Evolutionary conservation across 176 grass and related monocot genomes (phyloP).

Genomic region (Tillandsia leiboldiana): DNA sequence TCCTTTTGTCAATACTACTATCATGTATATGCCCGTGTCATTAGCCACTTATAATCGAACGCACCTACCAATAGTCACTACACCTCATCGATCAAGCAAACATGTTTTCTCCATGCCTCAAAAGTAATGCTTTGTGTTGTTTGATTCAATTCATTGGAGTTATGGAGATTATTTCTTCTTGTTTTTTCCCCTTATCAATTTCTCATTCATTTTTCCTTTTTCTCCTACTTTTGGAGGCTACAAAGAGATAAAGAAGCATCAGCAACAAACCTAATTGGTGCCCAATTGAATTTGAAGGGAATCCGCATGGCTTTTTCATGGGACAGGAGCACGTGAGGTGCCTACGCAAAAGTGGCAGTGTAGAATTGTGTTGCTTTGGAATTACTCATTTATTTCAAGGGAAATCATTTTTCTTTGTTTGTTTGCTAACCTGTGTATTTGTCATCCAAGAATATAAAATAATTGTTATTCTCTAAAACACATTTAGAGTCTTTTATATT

Average conservation of each 20-base stretch:
- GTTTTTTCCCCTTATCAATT: background rate
- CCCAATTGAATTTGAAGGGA: slow-evolving; percentile 9
- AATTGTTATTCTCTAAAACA: too few species aligned
- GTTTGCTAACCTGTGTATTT: background rate
- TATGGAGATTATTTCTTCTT: background rate
- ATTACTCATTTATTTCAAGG: background rate
- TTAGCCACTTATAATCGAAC: slow-evolving; percentile 13
- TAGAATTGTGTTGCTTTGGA: background rate
- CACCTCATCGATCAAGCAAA: background rate
- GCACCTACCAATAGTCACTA: slow-evolving; percentile 1
- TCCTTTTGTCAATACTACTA: slow-evolving; percentile 7
- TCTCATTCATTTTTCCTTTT: background rate
- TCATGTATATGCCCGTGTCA: background rate
- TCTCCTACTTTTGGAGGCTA: slow-evolving; percentile 16
- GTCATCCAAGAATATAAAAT: background rate
- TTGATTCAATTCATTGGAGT: background rate
- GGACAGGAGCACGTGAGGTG: slow-evolving; percentile 35
- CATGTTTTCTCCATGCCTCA: background rate
- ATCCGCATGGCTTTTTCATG: slow-evolving; percentile 22
- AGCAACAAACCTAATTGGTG: slow-evolving; percentile 15
- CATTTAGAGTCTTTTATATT: too few species aligned
- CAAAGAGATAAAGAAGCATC: slow-evolving; percentile 24
- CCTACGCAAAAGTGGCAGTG: slow-evolving; percentile 20
- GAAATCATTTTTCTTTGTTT: slow-evolving; percentile 1
- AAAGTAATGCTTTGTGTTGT: background rate